Conservation (phyloP, 2,329 filamentous ascomycete species). For the Periconia digitata region DNA sequence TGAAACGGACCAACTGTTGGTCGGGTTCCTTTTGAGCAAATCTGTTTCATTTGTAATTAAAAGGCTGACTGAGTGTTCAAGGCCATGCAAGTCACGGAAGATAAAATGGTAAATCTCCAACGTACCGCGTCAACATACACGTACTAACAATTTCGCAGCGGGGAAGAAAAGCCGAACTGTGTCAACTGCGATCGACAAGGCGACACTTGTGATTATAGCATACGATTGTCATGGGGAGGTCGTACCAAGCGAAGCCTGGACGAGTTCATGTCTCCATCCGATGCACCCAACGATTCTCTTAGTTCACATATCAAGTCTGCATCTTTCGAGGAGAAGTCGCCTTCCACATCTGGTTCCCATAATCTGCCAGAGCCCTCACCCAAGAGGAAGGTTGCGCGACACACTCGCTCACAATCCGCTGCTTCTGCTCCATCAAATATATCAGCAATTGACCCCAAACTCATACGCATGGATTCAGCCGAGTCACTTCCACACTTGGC, state of each 20-base stretch:
- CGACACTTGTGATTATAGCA: conserved; percentile 77
- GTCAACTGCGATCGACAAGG: conserved; percentile 71
- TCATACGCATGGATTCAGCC: conserved; percentile 20
- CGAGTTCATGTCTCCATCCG: conserved; percentile 35
- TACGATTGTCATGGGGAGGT: conserved; percentile 79
- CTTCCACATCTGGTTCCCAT: conserved; percentile 20
- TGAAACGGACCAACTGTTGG: neutral
- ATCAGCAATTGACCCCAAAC: conserved; percentile 29
- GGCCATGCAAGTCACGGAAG: conserved; percentile 78
- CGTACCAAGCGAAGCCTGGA: conserved; percentile 62
- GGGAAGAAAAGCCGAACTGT: conserved; percentile 74
- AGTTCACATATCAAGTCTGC: conserved; percentile 35
- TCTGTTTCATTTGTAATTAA: neutral
- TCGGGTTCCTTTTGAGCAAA: neutral
- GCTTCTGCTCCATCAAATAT: conserved; percentile 22
- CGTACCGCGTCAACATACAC: neutral
- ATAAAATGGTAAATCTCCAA: conserved; percentile 65
- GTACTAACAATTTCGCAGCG: conserved; percentile 46
- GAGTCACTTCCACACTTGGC: conserved; percentile 17
- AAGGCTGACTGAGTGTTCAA: conserved; percentile 38
- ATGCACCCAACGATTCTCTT: conserved; percentile 25
- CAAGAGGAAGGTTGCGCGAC: conserved; percentile 13
- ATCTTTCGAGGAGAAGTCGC: conserved; percentile 28
- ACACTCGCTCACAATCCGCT: conserved; percentile 29
- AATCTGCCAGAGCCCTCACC: conserved; percentile 17